Base-by-base conservation (phyloP, 129 eudicot species). In the Logfia minima region DNA sequence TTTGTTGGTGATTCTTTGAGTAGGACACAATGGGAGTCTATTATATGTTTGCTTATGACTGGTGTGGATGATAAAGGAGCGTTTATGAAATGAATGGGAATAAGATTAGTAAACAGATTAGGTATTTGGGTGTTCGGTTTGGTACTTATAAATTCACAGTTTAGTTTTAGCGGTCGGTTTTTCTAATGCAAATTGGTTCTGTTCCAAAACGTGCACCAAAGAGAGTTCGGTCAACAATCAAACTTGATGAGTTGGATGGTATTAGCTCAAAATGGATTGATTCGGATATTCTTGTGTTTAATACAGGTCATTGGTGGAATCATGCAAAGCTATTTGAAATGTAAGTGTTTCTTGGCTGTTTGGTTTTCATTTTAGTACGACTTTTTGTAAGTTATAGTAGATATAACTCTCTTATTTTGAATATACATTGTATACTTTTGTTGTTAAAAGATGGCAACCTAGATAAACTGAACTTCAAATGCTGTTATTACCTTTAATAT, bases 1-100 rank as follows among this genome's bases (percentile, higher is more conserved):
- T 93, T 93, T 82, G 97, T 93, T 78, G 97, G 98, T 9, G 98
- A 93, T 83, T 93, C 98, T 4, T 77, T 93, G 85, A 83, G 97
- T 80, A 81, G 98, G 37, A 93, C 97, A 32, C 98, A 93, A 52
- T 93, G 98, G 97, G 97, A 93, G 81, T 93, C 98, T 9, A 84
- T 91, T 89, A 87, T 93, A 37, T 93, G 98, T 77, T 71, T 93
- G 93, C 83, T 93, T 22, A 93, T 93, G 93, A 86, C 78, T 14
- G 98, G 97, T 13, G 88, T 90, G 68, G 90, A 82, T 72, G 97
- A 90, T 79, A 88, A 89, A 32, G 37, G 19, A 85, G 87, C 70
- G 97, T 93, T 60, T 91, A 85, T 83, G 97, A 93, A 79, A 68
- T 87, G 22, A 84, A 87, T 77, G 91, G 96, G 59, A 89, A 84